Percentiles rank a stretch among this genome's conserved stretches.
phyloP scores from a whole-genome alignment of 352 stramenopile species.

The Globisporangium camurandrum region DNA sequence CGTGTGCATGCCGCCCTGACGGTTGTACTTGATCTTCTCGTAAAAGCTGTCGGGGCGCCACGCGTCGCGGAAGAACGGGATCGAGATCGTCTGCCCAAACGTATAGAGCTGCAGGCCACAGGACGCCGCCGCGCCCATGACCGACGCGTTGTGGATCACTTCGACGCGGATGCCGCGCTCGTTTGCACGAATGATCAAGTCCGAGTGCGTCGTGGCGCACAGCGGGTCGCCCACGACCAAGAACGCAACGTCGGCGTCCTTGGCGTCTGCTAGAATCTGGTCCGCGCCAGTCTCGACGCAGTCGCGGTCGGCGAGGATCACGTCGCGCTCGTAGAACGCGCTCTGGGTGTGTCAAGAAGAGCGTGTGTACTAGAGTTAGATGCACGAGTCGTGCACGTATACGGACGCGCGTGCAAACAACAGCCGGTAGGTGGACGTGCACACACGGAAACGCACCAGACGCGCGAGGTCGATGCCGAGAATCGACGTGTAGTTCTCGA shows the following conservation, averaged over 20 bases:
- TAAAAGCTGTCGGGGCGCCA: conserved; percentile 98
- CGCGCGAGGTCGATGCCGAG: conserved; percentile 86
- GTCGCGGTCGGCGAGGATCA: conserved; percentile 89
- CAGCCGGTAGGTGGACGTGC: background rate
- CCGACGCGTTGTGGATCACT: conserved; percentile 97
- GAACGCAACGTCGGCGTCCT: conserved; percentile 92
- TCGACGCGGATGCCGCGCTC: conserved; percentile 92
- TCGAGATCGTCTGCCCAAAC: conserved; percentile 98
- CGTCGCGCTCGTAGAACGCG: conserved; percentile 91
- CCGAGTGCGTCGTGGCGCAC: conserved; percentile 97
- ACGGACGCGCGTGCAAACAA: background rate
- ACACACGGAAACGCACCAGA: conserved; percentile 41
- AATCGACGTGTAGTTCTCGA: conserved; percentile 98
- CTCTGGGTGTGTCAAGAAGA: conserved; percentile 30
- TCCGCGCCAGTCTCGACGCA: conserved; percentile 96
- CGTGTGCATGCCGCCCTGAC: conserved; percentile 94
- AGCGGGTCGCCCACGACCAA: conserved; percentile 98
- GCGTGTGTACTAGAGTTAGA: background rate
- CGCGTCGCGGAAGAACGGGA: conserved; percentile 95
- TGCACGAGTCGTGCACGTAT: background rate
- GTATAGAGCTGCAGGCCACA: conserved; percentile 98
- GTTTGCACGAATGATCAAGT: conserved; percentile 95
- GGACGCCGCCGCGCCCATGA: conserved; percentile 95
- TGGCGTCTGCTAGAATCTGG: conserved; percentile 90
- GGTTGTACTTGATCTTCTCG: conserved; percentile 97